A percentile compares a stretch with the other conserved stretches of the same genome.
Conservation (phyloP, 2,329 filamentous ascomycete genomes). For the Fusarium continuum region DNA sequence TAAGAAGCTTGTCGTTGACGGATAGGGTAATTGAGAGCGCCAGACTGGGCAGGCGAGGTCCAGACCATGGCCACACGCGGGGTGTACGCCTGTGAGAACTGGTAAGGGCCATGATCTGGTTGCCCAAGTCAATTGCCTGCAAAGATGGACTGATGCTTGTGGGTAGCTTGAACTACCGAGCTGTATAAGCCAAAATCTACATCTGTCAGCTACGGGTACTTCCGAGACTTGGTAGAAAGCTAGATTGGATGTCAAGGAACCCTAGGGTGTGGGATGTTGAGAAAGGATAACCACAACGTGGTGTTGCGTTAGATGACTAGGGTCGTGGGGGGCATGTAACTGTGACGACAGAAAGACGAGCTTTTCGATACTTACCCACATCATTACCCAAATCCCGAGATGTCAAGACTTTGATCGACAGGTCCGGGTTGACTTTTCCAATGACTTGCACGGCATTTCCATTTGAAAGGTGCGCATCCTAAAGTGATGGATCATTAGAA, state of each 20-base stretch:
- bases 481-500: conserved; percentile 10
- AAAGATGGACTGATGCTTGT: conserved; percentile 83
- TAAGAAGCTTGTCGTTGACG: conserved; percentile 8
- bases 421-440: conserved; percentile 79
- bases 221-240: background rate
- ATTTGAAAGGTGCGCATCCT: conserved; percentile 76
- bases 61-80: conserved; percentile 54
- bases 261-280: background rate
- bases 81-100: conserved; percentile 33
- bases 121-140: conserved; percentile 54
- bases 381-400: conserved; percentile 73
- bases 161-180: conserved; percentile 85
- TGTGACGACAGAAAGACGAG: conserved; percentile 33
- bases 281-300: background rate
- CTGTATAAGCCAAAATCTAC: conserved; percentile 79
- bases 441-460: conserved; percentile 80
- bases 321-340: conserved; percentile 7
- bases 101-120: conserved; percentile 42
- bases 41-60: conserved; percentile 38
- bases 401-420: conserved; percentile 75
- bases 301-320: background rate
- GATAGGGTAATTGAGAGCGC: background rate
- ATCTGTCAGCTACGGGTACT: background rate
- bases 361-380: conserved; percentile 66
- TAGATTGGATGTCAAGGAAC: background rate